Evolutionary conservation across 1,284 basidiomycete genomes (phyloP), one percentile per base, ranked within the genome.

Genomic region (Trichosporon coremiiforme): DNA sequence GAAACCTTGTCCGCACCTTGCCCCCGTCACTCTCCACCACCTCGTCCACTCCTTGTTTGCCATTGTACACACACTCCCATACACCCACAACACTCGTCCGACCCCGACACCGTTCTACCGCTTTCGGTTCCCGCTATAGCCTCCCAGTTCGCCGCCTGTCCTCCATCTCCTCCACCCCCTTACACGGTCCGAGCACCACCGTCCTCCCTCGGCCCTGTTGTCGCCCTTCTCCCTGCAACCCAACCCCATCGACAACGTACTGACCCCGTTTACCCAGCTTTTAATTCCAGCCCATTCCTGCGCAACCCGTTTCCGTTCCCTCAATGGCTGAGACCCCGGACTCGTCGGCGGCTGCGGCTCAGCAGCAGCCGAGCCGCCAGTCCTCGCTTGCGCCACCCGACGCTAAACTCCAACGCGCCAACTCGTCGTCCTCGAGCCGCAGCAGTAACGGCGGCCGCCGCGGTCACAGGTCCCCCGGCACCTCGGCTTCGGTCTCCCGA

Each of bases 401-500:
- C 35, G 50, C 69, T 45, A 72, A 72, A 41, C 71, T 66, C 7
- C 25, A 45, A 29, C 74, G 78, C 29, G 73, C 76, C 22, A 71
- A 66, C 64, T 75, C 75, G 25, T 73, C 75, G 0, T 72, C 75
- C 17, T 69, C 71, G 20, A 76, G 75, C 9, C 69, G 71, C 17
- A 66, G 75, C 31, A 76, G 71, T 68, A 75, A 68, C 70, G 71
- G 71, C n/a, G 73, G 73, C 22, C 73, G 74, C 15, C 69, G 74
- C 0, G 74, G 75, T 33, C 68, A 70, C 69, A 29, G 68, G 68
- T 66, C 73, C 47, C 66, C 72, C 36, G 70, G 67, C 33, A 71
- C 74, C 25, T 71, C 63, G 33, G 69, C 64, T 65, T 74, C 73
- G n/a, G 72, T 75, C 15, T 80, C 79, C 2, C 71, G 79, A 36